Evolutionary conservation across 768 basidiomycete genomes (phyloP), one percentile per base, ranked within the genome.

Genomic region (Leccinum arenicola): DNA sequence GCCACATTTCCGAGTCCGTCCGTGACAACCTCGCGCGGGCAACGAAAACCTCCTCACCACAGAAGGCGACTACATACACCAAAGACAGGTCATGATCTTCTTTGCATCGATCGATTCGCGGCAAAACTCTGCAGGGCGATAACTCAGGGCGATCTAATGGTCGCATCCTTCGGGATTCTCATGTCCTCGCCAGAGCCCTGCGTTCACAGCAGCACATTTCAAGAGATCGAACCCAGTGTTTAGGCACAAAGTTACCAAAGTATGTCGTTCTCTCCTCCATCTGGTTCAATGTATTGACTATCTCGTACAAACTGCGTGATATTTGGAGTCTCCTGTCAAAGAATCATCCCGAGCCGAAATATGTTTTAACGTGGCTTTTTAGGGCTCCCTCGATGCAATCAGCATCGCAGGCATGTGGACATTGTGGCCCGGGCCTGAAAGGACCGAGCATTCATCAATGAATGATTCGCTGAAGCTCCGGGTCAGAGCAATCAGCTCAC

Each of bases 301-400:
- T 51, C 40, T 33, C 33, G 19, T 35, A 17, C 47, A 52, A 84
- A 83, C 69, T 85, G 33, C 79, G 79, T 15, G 80, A 83, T 62
- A 73, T 77, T 25, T 83, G 73, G 75, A 62, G 66, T 7, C 64
- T 61, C 56, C 68, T 65, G 36, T 58, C 66, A 25, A 31, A 56
- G 36, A 60, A 62, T 11, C 69, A 57, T 66, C 68, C 54, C 56
- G 56, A 54, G 50, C 54, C 71, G 7, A 75, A 91, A 33, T 86
- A 94, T 38, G 82, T 85, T 2, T 74, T 87, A 38, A 74, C 77
- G 4, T 90, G 85, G 83, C 74, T 92, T 3, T 84, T 82, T 45
- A 82, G 82, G 56, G 81, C 82, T 52, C 89, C 4, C 76, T 93
- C 9, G 91, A 93, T 61, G 82, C 89, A 56, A 91, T 94, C 53